Evolutionary conservation across 2,329 filamentous ascomycete genomes (phyloP).

Genomic region (Neoarthrinium moseri): DNA sequence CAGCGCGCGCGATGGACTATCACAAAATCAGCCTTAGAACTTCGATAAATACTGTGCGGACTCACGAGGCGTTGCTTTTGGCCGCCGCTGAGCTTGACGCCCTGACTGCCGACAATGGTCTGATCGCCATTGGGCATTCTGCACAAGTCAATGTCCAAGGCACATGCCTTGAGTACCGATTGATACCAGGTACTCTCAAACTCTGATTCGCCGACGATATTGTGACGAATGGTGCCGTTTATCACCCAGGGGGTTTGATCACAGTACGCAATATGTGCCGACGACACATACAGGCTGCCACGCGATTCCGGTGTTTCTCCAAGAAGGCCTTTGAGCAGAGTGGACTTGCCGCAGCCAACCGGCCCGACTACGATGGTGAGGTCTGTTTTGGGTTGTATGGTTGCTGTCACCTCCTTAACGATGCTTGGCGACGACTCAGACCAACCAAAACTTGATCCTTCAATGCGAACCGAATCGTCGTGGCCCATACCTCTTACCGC

Average conservation of each 20-base stretch:
- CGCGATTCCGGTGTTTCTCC: slow-evolving; percentile 12
- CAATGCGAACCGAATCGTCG: slow-evolving; percentile 1
- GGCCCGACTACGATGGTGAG: slow-evolving; percentile 19
- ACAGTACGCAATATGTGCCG: slow-evolving; percentile 14
- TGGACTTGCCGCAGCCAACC: slow-evolving; percentile 21
- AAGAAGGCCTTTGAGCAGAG: slow-evolving; percentile 16
- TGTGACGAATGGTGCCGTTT: slow-evolving; percentile 15
- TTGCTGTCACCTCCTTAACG: slow-evolving; percentile 3
- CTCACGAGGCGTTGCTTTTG: slow-evolving; percentile 18
- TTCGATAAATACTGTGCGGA: no score
- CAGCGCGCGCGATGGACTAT: slow-evolving; percentile 15
- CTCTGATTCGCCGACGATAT: slow-evolving; percentile 12
- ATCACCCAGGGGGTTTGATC: slow-evolving; percentile 15
- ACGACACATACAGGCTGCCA: slow-evolving; percentile 10
- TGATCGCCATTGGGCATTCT: slow-evolving; percentile 20
- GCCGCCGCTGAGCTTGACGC: slow-evolving; percentile 26
- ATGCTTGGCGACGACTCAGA: not conserved
- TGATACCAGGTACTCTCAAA: slow-evolving; percentile 14
- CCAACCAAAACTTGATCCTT: slow-evolving; percentile 7
- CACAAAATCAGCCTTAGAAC: no score
- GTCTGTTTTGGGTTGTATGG: slow-evolving; percentile 4
- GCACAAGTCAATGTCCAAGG: slow-evolving; percentile 12
- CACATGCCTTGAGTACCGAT: slow-evolving; percentile 15
- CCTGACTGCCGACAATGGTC: slow-evolving; percentile 23
- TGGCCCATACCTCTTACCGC: not conserved